These are phyloP conservation scores for Exophiala spinifera DNA, from an alignment of 2,329 filamentous ascomycete genomes.

Conservation along the genomic window DNA sequence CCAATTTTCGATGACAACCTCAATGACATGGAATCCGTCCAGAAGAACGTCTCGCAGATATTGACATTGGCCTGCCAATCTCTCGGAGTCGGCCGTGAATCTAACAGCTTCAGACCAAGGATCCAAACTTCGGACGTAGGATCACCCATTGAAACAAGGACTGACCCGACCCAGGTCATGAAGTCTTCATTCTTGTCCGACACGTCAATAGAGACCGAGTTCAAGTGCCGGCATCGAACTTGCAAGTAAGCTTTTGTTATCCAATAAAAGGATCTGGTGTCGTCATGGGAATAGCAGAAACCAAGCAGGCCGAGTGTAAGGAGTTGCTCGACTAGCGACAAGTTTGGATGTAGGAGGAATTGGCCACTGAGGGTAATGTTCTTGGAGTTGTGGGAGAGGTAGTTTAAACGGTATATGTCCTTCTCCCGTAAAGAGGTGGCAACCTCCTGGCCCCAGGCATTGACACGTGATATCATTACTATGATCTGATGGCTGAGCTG, in stretches of 20 bases:
- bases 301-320: slow-evolving; percentile 10
- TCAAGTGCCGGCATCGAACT: slow-evolving; percentile 10
- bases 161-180: slow-evolving; percentile 11
- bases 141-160: slow-evolving; percentile 13
- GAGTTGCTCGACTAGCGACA: slow-evolving; percentile 15
- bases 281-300: slow-evolving; percentile 16
- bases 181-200: slow-evolving; percentile 10
- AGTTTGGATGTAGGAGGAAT: slow-evolving; percentile 10
- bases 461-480: slow-evolving; percentile 10
- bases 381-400: slow-evolving; percentile 8
- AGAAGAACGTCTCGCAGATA: slow-evolving; percentile 13
- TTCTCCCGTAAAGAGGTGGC: slow-evolving; percentile 6
- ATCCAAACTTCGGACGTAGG: slow-evolving; percentile 4
- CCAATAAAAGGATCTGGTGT: slow-evolving; percentile 14
- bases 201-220: slow-evolving; percentile 8
- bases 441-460: slow-evolving; percentile 11
- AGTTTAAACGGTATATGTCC: slow-evolving; percentile 8
- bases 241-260: slow-evolving; percentile 15
- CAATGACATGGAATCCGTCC: slow-evolving; percentile 17
- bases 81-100: slow-evolving; percentile 5
- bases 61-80: slow-evolving; percentile 17
- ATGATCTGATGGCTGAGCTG: slow-evolving; percentile 19
- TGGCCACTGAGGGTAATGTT: slow-evolving; percentile 16
- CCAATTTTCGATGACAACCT: slow-evolving; percentile 12
- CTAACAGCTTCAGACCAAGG: slow-evolving; percentile 6